Evolutionary conservation across 176 grass and related monocot genomes (phyloP), one percentile per base, ranked within the genome.

Genomic region (Microstegium vimineum): DNA sequence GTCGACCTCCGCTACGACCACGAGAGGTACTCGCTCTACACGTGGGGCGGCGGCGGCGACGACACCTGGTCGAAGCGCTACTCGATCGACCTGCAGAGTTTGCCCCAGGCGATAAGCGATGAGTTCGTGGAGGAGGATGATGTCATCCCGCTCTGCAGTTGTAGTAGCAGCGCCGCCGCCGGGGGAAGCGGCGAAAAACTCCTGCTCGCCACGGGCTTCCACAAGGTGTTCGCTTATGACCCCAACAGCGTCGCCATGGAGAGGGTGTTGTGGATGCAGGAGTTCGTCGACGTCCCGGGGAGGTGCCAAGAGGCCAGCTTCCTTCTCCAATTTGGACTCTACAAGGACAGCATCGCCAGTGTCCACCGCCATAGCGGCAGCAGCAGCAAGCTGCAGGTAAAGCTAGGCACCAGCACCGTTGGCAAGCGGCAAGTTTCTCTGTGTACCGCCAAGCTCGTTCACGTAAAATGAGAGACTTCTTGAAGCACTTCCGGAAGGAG

Each of bases 141-240:
- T 2, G 26, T 84, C 62, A 0, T 84, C 25, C 82, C 73, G 35
- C 82, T 76, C 73, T 84, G 72, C 45, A 76, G 45, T 2, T 46
- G 2, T 14, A 16, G 13, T n/a, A n/a, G n/a, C n/a, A n/a, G n/a
- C n/a, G n/a, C n/a, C n/a, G n/a, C 40, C 45, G 14, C 27, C 1
- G 37, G 5, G 5, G 70, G 26, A 49, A 49, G 46, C n/a, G 18
- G 46, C n/a, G 18, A 54, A 9, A 83, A 75, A 43, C 20, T 84
- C 2, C 34, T 84, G 6, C 82, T 84, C 11, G 82, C 82, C 15
- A 76, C 81, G 23, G 62, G 71, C n/a, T 62, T 45, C 5, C 45
- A 83, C 33, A 83, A 56, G 10, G 81, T 83, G 1, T 67, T 41
- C 17, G 16, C 33, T 0, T 83, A 83, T 10, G 61, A 83, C 5